Base-by-base conservation (phyloP, 2,329 filamentous ascomycete species). In the Pestalotiopsis sp. region DNA sequence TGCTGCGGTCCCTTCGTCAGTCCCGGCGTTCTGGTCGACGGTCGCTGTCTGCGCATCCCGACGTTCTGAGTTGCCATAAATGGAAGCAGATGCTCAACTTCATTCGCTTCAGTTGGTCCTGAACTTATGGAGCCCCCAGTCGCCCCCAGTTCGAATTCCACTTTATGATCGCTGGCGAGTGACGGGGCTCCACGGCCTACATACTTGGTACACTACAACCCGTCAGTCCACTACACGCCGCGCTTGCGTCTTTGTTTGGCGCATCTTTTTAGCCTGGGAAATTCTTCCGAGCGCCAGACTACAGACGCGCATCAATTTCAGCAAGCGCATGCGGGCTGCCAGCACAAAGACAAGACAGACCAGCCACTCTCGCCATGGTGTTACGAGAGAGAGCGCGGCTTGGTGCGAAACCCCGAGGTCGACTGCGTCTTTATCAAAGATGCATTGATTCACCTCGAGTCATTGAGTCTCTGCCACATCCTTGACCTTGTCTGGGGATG, bases 161-260 rank as follows among this genome's bases (percentile, higher is more conserved):
- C 31, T 52, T 52, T 62, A 62, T 39, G 59, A 31, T 17, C 31
- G 20, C 59, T 39, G 27, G 59, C 59, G 31, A 39, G 25, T 62
- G 27, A 62, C 36, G 59, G 36, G 36, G 31, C 59, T 62, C 59
- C 59, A 62, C 59, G 59, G 59, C 59, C 27, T 62, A 36, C 20
- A 27, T 14, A 5, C 11, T 14, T 20, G 7, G 27, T 31, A 36
- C 31, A 36, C 31, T 36, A 36, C 31, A 36, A 6, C 31, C 31
- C 31, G 31, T 36, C 31, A 36, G 31, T 36, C 31, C 31, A 36
- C 31, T 36, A 36, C 31, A 36, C 17, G 45, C n/a, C 17, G 45
- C 45, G 17, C 45, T 52, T 52, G 45, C 45, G 23, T 9, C 45
- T 52, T 52, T 17, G 17, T 20, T n/a, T 20, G 45, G 45, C 45